Evolutionary conservation across 164 flowering plant genomes (phyloP).

Genomic region (Amborella trichopoda): DNA sequence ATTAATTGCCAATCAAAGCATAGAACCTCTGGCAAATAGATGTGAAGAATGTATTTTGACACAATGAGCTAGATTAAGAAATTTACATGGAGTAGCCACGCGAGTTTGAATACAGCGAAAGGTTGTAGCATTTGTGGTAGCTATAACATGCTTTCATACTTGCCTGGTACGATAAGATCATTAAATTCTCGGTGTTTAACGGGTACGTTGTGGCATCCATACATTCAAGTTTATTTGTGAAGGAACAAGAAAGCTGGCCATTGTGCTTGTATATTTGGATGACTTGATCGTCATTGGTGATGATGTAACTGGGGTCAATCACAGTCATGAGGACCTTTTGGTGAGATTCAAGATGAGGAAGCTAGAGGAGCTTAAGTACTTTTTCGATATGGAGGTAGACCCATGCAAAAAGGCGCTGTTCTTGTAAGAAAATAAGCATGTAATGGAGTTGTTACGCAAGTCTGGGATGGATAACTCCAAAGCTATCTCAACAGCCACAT

Average conservation of each 20-base stretch:
- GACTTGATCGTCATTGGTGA: background rate
- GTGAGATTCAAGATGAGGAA: background rate
- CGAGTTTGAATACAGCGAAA: background rate
- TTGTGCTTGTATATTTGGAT: background rate
- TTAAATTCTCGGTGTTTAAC: too few relatives aligned
- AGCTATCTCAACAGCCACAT: background rate
- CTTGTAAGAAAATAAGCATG: constrained; percentile 1
- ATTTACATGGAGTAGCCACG: background rate
- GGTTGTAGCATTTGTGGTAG: background rate
- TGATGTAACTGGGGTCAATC: background rate
- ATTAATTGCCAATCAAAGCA: background rate
- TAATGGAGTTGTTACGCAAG: background rate
- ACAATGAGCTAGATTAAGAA: background rate
- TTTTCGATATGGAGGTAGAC: constrained; percentile 1
- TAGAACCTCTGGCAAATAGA: background rate
- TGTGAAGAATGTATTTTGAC: background rate
- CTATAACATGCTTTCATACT: background rate
- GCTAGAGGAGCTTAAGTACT: background rate
- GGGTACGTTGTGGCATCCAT: background rate
- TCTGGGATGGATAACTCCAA: background rate
- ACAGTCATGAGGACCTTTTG: background rate
- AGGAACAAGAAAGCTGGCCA: background rate
- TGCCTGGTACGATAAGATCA: background rate
- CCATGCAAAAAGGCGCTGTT: background rate
- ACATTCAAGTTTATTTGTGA: background rate